Conservation (phyloP, 2,329 filamentous ascomycete genomes). For the Beauveria australis region DNA sequence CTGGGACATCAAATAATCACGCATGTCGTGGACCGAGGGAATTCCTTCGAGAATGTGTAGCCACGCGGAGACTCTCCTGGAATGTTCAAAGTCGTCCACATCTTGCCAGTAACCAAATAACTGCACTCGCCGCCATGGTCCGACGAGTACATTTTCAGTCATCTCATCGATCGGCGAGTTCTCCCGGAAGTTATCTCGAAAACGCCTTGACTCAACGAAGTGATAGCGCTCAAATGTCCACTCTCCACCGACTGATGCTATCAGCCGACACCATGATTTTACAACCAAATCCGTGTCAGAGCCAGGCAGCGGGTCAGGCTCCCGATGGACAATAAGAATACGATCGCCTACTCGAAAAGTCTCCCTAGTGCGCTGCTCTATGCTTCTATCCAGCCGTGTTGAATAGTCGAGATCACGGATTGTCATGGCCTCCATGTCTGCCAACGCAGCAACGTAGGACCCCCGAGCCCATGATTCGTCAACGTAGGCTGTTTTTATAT, state of each 20-base stretch:
- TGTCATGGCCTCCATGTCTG: neutral
- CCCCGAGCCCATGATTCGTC: conserved; percentile 2
- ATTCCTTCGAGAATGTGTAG: conserved; percentile 47
- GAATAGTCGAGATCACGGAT: neutral
- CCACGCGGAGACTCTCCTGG: conserved; percentile 20
- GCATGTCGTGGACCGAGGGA: conserved; percentile 54
- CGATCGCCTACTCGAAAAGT: neutral
- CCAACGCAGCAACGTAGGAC: neutral
- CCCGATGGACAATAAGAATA: neutral
- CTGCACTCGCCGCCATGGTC: neutral
- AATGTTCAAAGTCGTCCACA: conserved; percentile 16
- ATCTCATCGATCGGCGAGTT: neutral
- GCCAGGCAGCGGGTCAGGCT: neutral
- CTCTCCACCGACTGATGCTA: neutral
- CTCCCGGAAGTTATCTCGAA: accelerated
- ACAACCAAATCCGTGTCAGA: neutral
- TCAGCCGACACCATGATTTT: conserved; percentile 4
- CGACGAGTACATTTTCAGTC: too few relatives aligned
- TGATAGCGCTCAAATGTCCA: neutral
- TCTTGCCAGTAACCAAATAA: conserved; percentile 20
- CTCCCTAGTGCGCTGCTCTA: neutral
- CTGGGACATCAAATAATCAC: conserved; percentile 33
- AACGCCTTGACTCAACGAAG: neutral
- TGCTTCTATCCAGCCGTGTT: neutral
- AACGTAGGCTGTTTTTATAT: conserved; percentile 24